These are phyloP conservation scores for Rhodomyrtus psidioides DNA, from an alignment of 441 rosid genomes.

Conservation along the genomic window DNA sequence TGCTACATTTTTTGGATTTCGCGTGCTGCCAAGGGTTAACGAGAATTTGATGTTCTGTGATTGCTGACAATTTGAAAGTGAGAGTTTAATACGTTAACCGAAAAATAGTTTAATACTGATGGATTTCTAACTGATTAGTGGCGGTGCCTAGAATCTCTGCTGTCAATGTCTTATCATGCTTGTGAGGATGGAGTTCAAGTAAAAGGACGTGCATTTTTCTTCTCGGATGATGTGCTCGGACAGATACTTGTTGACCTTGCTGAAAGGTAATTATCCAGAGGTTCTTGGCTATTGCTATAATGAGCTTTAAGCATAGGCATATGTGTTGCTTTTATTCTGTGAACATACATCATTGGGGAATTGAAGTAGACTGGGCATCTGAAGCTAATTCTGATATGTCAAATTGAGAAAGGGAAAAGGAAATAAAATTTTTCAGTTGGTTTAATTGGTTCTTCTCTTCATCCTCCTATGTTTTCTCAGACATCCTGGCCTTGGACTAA, in stretches of 20 bases:
- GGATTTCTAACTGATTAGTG: constrained; percentile 48
- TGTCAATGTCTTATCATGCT: constrained; percentile 49
- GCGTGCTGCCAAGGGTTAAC: background rate
- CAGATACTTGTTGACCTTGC: constrained; percentile 56
- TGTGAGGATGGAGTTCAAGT: constrained; percentile 38
- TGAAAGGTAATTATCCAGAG: constrained; percentile 54
- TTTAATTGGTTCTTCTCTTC: background rate
- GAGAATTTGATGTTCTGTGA: background rate
- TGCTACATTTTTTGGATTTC: background rate
- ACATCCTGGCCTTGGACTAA: background rate
- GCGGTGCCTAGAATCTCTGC: constrained; percentile 74
- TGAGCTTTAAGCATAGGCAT: background rate
- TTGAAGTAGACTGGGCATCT: background rate
- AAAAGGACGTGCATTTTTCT: constrained; percentile 33
- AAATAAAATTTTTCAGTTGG: background rate
- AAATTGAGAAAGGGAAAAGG: background rate
- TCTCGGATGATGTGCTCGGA: constrained; percentile 60
- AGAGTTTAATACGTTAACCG: background rate
- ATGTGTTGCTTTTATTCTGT: background rate
- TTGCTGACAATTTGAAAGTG: background rate
- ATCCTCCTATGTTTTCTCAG: background rate
- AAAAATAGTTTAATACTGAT: constrained; percentile 2
- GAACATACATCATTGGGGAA: background rate
- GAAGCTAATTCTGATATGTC: background rate
- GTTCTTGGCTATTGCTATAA: background rate